Base-by-base conservation (phyloP, 345 rosid species). In the Aethionema arabicum region DNA sequence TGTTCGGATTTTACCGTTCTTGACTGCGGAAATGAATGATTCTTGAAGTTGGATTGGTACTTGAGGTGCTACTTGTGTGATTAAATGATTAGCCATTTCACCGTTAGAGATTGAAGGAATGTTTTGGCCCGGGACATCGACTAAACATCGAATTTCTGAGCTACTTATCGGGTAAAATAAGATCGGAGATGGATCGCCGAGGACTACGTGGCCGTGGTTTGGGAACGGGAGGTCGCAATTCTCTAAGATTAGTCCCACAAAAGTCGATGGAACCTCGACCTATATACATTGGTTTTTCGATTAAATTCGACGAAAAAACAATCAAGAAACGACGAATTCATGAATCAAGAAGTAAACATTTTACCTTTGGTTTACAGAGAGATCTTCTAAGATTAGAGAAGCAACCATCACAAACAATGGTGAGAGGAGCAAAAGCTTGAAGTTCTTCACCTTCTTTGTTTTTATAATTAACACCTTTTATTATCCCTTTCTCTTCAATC, bases 391-490 rank as follows among this genome's bases (percentile, higher is more conserved):
- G 63, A 61, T 79, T 79, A 11, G 83, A 79, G 79, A 82, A 82
- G 70, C 86, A 82, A 55, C 86, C 86, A 61, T 82, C 83, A 50
- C 86, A 82, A 0, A 82, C 83, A 46, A 82, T 75, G 8, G 86
- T 79, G 40, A 82, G 78, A 50, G 86, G 80, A 57, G 86, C 82
- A 70, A 52, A 77, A 13, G 76, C 59, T 57, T 56, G 55, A 52
- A 52, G 61, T 43, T 71, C 81, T 72, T 66, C 72, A n/a, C 81
- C 78, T 43, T 74, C 58, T 72, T 78, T 79, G n/a, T 79, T 76
- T 77, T 82, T 82, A 78, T 82, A 74, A 33, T 77, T 73, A 48
- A 82, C 80, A 32, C 83, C 83, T 61, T 69, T 79, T 11, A 79
- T 68, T 7, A 68, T 58, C 53, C 83, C 82, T 0, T 79, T 82